These are phyloP conservation scores for Ascochyta koolunga DNA, from an alignment of 2,329 filamentous ascomycete species.

Conservation along the genomic window DNA sequence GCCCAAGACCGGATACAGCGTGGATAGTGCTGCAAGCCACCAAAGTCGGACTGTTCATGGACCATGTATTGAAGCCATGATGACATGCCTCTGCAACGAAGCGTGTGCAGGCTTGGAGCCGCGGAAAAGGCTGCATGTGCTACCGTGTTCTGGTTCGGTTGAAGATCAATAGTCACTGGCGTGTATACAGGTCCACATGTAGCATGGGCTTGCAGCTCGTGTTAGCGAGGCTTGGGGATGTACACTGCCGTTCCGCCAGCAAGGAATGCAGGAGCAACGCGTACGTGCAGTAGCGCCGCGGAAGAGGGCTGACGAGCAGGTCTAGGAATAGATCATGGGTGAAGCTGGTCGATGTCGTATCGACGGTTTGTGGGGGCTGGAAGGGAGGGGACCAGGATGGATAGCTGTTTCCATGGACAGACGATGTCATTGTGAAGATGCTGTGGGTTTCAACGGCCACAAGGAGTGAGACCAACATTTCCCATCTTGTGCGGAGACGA, in stretches of 20 bases:
- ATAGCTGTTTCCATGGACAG: slow-evolving; percentile 2
- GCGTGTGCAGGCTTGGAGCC: slow-evolving; percentile 1
- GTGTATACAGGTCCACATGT: slow-evolving; percentile 9
- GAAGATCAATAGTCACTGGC: slow-evolving; percentile 4
- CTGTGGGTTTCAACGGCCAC: slow-evolving; percentile 1
- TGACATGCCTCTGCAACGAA: neutral
- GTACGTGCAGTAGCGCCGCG: slow-evolving; percentile 12
- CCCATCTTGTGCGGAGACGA: neutral
- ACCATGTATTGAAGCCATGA: neutral
- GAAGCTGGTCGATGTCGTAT: slow-evolving; percentile 10
- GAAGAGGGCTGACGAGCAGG: neutral
- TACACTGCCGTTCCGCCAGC: slow-evolving; percentile 9
- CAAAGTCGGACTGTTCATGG: neutral
- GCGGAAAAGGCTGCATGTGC: slow-evolving; percentile 6
- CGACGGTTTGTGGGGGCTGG: slow-evolving; percentile 1
- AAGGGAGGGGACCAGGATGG: slow-evolving; percentile 10
- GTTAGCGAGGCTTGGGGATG: slow-evolving; percentile 10
- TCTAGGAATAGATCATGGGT: slow-evolving; percentile 1
- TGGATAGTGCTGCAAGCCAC: slow-evolving; percentile 7
- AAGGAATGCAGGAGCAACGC: slow-evolving; percentile 3
- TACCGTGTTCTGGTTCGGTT: slow-evolving; percentile 1
- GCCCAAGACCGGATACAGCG: neutral
- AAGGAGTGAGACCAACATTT: slow-evolving; percentile 14
- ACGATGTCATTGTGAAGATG: neutral
- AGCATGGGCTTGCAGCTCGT: slow-evolving; percentile 19